Evolutionary conservation across 2,329 filamentous ascomycete species (phyloP).

Genomic region (Botrytis squamosa): DNA sequence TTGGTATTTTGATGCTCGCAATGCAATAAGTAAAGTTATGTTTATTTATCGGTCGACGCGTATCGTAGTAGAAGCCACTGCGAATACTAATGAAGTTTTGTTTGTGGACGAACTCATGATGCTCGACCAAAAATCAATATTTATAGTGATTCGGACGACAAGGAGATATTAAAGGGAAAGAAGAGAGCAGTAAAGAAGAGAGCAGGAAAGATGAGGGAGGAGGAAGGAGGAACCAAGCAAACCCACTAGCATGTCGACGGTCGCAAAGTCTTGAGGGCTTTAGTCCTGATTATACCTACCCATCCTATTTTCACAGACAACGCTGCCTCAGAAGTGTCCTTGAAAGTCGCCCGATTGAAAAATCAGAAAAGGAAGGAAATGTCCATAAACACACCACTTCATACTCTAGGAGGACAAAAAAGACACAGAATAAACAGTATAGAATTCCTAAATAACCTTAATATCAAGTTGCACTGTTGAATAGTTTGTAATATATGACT

Average conservation of each 20-base stretch:
- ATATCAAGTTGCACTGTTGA: background rate
- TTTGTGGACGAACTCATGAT: background rate
- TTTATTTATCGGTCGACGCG: background rate
- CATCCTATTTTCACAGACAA: background rate
- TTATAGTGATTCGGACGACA: background rate
- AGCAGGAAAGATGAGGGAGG: too few species aligned
- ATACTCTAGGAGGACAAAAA: background rate
- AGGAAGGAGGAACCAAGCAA: background rate
- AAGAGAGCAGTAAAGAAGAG: background rate
- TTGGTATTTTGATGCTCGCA: background rate
- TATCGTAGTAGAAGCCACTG: background rate
- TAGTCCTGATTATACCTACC: background rate
- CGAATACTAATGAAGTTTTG: background rate
- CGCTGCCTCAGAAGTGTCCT: background rate
- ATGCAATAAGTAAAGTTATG: background rate
- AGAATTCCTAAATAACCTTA: background rate
- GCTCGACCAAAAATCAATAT: background rate
- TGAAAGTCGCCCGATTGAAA: background rate
- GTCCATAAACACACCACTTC: too few species aligned
- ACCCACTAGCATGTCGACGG: background rate
- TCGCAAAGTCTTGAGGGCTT: background rate
- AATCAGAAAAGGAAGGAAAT: background rate
- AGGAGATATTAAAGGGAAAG: background rate
- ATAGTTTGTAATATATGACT: background rate
- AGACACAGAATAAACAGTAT: background rate